Base-by-base conservation (phyloP, 2,329 filamentous ascomycete genomes). In the Fusarium pilosicola region DNA sequence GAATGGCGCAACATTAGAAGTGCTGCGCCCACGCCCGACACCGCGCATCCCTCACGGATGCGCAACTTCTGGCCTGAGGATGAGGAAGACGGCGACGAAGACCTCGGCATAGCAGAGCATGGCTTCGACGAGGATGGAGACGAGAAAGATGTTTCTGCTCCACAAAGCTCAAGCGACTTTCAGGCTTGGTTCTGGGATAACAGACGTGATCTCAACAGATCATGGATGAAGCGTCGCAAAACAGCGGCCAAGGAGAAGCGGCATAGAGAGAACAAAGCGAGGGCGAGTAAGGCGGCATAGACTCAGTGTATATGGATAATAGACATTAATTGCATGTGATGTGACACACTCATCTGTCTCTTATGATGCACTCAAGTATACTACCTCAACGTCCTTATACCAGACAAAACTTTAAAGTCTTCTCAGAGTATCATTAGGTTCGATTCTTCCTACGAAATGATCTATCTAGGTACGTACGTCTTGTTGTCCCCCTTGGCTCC, bases 21-120 rank as follows among this genome's bases (percentile, higher is more conserved):
- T 80, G 95, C 95, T 11, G 96, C 96, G 6, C 96, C 96, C 0
- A 99, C 96, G 1, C 96, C 96, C 0, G 96, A 99, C 79, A 98
- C 96, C 1, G 94, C 94, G 4, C 91, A 95, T 68, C 91, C 93
- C 5, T 90, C 86, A 45, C 89, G 90, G 34, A 87, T 85, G 64
- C 91, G 92, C 78, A 85, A 86, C 71, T 86, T 92, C 32, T 91
- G 88, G 86, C 87, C 14, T 82, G 85, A 70, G 38, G 67, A 17
- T 83, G 80, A 81, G 3, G 79, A 80, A 5, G 80, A 81, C 22
- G 63, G 41, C 2, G 80, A 80, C 20, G 84, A 86, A 8, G 73
- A 71, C 4, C 79, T 79, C 1, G 81, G 80, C 13, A 79, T 77
- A 22, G 79, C 78, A 24, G 80, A 81, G 24, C 76, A 69, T 11